Percentiles rank a stretch among this genome's conserved stretches.
Evolutionary conservation across 73 alveolate genomes (phyloP).

Genomic region (Paramecium caudatum): DNA sequence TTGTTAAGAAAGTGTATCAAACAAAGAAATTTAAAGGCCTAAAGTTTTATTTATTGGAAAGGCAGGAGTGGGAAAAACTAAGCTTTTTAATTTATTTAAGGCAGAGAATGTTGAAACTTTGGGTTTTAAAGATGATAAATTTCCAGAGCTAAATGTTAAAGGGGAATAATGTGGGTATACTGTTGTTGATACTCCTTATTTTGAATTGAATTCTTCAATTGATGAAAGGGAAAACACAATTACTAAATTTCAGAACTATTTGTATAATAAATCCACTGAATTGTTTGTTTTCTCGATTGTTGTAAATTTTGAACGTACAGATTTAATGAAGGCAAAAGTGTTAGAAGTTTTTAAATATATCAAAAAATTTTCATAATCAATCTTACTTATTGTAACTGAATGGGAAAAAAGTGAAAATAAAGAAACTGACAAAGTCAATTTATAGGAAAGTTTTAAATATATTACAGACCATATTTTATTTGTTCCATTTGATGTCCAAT

Average conservation of each 20-base stretch:
- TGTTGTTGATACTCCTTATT: not conserved
- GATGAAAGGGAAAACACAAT: not conserved
- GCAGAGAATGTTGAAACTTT: too few species aligned
- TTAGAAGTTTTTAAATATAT: not conserved
- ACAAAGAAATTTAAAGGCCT: too few species aligned
- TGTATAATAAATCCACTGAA: not conserved
- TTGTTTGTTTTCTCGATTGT: not conserved
- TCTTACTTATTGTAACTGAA: not conserved
- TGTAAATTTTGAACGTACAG: constrained; percentile 15
- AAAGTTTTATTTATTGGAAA: not conserved
- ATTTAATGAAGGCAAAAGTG: not conserved
- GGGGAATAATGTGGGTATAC: too few species aligned
- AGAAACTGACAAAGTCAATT: not conserved
- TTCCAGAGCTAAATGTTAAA: too few species aligned
- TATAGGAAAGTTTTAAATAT: not conserved
- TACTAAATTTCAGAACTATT: not conserved
- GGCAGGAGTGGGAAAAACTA: not conserved
- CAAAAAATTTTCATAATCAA: not conserved
- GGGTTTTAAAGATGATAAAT: too few species aligned
- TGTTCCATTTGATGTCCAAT: too few species aligned
- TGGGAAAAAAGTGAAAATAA: constrained; percentile 5
- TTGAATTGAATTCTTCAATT: not conserved
- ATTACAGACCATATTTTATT: too few species aligned
- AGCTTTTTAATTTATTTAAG: not conserved
- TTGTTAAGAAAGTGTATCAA: too few species aligned